A percentile compares a stretch with the other conserved stretches of the same genome.
These are phyloP conservation scores for Musa troglodytarum DNA, from an alignment of 176 grass and related monocot species.

Conservation along the genomic window DNA sequence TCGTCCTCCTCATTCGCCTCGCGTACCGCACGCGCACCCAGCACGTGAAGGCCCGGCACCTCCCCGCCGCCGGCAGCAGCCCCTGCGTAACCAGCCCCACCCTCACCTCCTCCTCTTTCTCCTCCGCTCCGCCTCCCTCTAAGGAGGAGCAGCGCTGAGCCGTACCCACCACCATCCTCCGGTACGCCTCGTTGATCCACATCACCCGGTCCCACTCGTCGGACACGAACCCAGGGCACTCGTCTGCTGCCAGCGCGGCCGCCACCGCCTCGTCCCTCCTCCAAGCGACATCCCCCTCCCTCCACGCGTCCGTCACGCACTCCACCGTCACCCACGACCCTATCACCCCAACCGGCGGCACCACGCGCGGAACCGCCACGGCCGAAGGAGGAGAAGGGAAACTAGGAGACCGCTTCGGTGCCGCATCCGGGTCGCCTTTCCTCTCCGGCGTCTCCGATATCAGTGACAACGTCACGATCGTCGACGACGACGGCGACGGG, in stretches of 20 bases:
- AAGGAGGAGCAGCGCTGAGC: neutral
- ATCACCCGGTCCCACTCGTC: slow-evolving; percentile 60
- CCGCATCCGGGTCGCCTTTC: neutral
- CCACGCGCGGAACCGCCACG: neutral
- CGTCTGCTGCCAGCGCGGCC: slow-evolving; percentile 6
- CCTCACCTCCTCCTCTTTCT: slow-evolving; percentile 16
- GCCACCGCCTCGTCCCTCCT: slow-evolving; percentile 1
- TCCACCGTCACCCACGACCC: slow-evolving; percentile 51
- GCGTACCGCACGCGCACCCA: slow-evolving; percentile 30
- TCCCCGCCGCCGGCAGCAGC: slow-evolving; percentile 42
- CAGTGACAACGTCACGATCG: slow-evolving; percentile 19
- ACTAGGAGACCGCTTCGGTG: neutral
- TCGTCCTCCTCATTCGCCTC: neutral
- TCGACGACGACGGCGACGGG: neutral
- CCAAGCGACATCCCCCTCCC: slow-evolving; percentile 20
- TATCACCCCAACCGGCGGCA: neutral
- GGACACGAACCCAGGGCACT: slow-evolving; percentile 39
- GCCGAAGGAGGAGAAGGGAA: neutral
- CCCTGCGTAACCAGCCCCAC: slow-evolving; percentile 38
- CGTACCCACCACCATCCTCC: slow-evolving; percentile 8
- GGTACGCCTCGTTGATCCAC: slow-evolving; percentile 51
- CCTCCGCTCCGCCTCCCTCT: neutral
- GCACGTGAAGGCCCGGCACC: slow-evolving; percentile 69
- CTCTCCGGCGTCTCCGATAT: slow-evolving; percentile 16
- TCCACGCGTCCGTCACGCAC: slow-evolving; percentile 39